Conservation (phyloP, 2,329 filamentous ascomycete species). For the Diplodia corticola region DNA sequence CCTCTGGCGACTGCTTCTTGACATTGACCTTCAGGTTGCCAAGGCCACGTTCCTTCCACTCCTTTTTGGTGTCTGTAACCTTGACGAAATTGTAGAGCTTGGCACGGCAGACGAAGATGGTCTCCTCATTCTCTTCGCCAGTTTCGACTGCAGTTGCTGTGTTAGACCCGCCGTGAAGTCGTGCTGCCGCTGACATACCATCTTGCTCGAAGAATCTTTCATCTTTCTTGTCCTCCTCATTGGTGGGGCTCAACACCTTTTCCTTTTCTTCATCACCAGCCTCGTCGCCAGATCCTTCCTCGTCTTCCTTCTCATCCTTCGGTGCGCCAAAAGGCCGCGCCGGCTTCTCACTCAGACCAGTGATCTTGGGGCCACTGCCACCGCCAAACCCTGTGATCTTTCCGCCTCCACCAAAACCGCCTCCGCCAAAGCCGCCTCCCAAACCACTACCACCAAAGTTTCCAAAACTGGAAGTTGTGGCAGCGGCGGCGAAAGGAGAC, state of each 20-base stretch:
- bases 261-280: constrained; percentile 46
- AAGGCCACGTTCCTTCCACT: constrained; percentile 87
- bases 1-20: constrained; percentile 40
- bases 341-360: constrained; percentile 58
- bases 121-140: constrained; percentile 80
- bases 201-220: constrained; percentile 62
- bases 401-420: constrained; percentile 42
- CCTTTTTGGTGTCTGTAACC: constrained; percentile 53
- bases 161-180: neutral
- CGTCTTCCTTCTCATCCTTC: constrained; percentile 62
- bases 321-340: constrained; percentile 76
- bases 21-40: constrained; percentile 81
- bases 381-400: constrained; percentile 71
- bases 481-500: constrained; percentile 24
- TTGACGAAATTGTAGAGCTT: constrained; percentile 82
- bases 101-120: constrained; percentile 71
- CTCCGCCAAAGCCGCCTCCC: constrained; percentile 41
- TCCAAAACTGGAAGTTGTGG: constrained; percentile 18
- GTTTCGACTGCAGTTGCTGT: constrained; percentile 65
- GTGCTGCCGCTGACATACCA: constrained; percentile 54
- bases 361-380: constrained; percentile 50
- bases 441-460: constrained; percentile 37
- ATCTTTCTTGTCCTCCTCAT: constrained; percentile 58
- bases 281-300: constrained; percentile 49
- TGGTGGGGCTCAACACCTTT: constrained; percentile 26